These are phyloP conservation scores for Firmiana major DNA, from an alignment of 345 rosid genomes.

Conservation along the genomic window DNA sequence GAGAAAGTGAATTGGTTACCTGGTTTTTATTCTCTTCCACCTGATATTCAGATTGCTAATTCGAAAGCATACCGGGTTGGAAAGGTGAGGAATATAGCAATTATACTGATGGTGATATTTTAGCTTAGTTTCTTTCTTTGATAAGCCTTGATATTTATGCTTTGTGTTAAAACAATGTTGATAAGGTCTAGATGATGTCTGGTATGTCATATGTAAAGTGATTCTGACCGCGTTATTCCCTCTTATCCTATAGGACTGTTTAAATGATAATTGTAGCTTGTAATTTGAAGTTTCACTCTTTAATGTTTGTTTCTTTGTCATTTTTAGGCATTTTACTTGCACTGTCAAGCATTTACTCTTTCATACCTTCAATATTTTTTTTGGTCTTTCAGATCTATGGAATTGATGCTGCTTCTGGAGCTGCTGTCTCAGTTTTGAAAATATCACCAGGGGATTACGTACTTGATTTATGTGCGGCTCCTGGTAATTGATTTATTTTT, in stretches of 20 bases:
- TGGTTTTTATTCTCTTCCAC: slow-evolving; percentile 75
- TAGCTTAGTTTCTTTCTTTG: not conserved
- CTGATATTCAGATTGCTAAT: slow-evolving; percentile 63
- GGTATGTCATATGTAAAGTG: not conserved
- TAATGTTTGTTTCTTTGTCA: not conserved
- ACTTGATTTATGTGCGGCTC: slow-evolving; percentile 90
- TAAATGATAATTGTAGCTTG: not conserved
- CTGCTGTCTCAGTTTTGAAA: slow-evolving; percentile 70
- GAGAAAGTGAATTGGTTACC: slow-evolving; percentile 64
- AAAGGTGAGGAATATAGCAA: slow-evolving; percentile 38
- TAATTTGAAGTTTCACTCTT: not conserved
- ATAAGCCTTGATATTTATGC: not conserved
- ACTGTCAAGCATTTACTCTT: not conserved
- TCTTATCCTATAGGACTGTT: not conserved
- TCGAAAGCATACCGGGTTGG: slow-evolving; percentile 46
- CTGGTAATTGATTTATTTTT: slow-evolving; percentile 43
- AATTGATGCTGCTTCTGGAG: slow-evolving; percentile 92
- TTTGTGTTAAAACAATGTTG: not conserved
- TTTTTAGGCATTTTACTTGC: not conserved
- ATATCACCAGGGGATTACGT: slow-evolving; percentile 80
- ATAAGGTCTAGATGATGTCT: not conserved
- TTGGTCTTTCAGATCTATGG: slow-evolving; percentile 65
- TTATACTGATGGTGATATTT: not conserved
- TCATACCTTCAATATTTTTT: not conserved
- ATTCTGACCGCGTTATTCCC: not conserved